phyloP scores from a whole-genome alignment of 768 basidiomycete genomes.

The Neoboletus brunneissimus region DNA sequence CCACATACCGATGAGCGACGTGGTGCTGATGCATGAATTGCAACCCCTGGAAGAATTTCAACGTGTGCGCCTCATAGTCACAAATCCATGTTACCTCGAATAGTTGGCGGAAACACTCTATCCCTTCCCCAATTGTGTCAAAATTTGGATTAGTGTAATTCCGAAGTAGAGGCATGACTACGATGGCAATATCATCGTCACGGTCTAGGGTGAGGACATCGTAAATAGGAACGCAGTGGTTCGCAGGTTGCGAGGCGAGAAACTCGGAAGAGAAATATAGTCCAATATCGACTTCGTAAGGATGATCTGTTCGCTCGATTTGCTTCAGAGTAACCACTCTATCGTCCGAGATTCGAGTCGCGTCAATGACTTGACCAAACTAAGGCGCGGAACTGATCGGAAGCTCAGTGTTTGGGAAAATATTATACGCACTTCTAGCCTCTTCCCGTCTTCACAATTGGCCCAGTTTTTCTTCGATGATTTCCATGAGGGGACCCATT shows the following conservation, averaged over 20 bases:
- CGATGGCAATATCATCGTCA: slow-evolving; percentile 12
- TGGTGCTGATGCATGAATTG: slow-evolving; percentile 36
- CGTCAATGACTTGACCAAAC: slow-evolving; percentile 24
- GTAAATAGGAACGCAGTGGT: slow-evolving; percentile 29
- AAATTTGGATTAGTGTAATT: slow-evolving; percentile 18
- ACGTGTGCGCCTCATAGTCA: background rate
- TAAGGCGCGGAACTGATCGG: background rate
- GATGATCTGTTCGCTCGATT: slow-evolving; percentile 5
- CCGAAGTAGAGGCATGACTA: slow-evolving; percentile 32
- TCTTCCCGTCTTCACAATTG: background rate
- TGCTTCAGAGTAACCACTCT: slow-evolving; percentile 31
- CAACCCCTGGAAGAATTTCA: slow-evolving; percentile 25
- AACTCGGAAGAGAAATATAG: slow-evolving; percentile 16
- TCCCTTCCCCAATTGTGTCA: slow-evolving; percentile 8
- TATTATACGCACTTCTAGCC: background rate
- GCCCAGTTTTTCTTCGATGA: background rate
- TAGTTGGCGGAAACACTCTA: slow-evolving; percentile 31
- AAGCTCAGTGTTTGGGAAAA: background rate
- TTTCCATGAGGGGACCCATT: slow-evolving; percentile 14
- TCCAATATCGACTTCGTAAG: slow-evolving; percentile 26
- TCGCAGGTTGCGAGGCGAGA: slow-evolving; percentile 6
- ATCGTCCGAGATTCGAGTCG: slow-evolving; percentile 28
- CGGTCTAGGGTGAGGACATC: slow-evolving; percentile 10
- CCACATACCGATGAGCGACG: slow-evolving; percentile 30
- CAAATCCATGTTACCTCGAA: slow-evolving; percentile 23